Evolutionary conservation across 208 protist genomes (phyloP).

Genomic region (Crithidia thermophila): DNA sequence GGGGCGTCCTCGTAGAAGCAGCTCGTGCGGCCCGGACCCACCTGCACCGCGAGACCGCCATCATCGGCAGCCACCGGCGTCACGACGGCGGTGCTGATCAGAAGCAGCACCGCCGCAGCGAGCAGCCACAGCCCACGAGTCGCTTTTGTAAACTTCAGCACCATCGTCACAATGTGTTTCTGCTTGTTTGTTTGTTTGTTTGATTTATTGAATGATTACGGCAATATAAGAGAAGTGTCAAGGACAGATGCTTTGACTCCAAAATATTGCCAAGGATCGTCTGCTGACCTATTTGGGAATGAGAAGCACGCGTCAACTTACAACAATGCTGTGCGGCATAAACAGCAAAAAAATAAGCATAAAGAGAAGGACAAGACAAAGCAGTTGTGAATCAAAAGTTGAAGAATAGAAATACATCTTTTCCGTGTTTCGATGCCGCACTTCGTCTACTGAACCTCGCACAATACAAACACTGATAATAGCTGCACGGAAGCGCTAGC

Average conservation of each 20-base stretch:
- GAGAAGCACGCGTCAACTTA: no score
- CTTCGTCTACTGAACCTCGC: neutral
- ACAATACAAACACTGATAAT: neutral
- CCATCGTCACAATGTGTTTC: neutral
- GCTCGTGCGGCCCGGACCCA: conserved; percentile 49
- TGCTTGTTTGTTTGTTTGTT: neutral
- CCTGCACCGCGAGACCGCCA: conserved; percentile 51
- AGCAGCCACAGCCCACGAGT: neutral
- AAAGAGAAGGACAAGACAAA: conserved; percentile 14
- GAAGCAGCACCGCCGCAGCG: conserved; percentile 24
- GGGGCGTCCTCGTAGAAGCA: conserved; percentile 86
- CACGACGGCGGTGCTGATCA: conserved; percentile 8
- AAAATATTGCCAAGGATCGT: no score
- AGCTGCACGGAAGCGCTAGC: neutral
- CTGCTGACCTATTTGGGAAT: no score
- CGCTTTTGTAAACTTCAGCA: neutral
- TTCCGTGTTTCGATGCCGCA: neutral
- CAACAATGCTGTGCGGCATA: no score
- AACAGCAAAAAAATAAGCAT: conserved; percentile 12
- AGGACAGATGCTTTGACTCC: no score
- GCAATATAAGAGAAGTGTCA: conserved; percentile 23
- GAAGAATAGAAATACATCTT: conserved; percentile 1
- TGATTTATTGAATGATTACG: neutral
- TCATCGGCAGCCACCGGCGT: conserved; percentile 39
- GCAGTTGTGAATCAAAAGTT: neutral